Evolutionary conservation across 192 early-diverging fungal species (phyloP), one percentile per base, ranked within the genome.

Genomic region (Podila clonocystis): DNA sequence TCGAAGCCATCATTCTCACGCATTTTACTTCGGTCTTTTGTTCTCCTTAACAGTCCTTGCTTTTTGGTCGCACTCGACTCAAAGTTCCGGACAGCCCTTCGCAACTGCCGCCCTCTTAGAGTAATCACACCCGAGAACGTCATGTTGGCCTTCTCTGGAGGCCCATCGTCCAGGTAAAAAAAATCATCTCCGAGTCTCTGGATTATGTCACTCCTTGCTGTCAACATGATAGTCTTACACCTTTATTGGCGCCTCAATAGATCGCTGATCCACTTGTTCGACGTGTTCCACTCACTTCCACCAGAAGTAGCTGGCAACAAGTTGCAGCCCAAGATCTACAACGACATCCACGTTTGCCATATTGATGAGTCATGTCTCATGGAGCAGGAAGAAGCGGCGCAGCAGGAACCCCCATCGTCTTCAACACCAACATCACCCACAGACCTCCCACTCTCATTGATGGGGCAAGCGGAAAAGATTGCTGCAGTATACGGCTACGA

Each of bases 91-190:
- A 85, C 86, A 4, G 88, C 86, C 3, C 61, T 94, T 22, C 86
- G 86, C 63, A 88, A 88, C 49, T 85, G 89, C 9, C 74, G 82
- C 36, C 75, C 84, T 26, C 72, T 82, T 55, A 55, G 73, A 48
- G 71, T 73, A 15, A 50, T 55, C 33, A 75, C n/a, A 22, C 83
- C 70, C 9, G 89, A 82, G 55, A 93, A 91, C 55, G 88, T 91
- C 13, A 78, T 96, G 78, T 72, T 97, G 19, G 97, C 96, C 12
- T 86, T 95, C 33, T 98, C 97, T 4, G 97, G 96, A 34, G 97
- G 97, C 0, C 77, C 91, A 5, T 89, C 93, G 8, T 97, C 95
- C 12, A 87, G 87, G 93, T 93, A 82, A 34, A 19, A 50, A 24
- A 12, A n/a, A 15, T 30, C 15, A 17, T 0, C 24, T 12, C 1